phyloP scores from a whole-genome alignment of 768 basidiomycete genomes.

The Grammothele lineata region DNA sequence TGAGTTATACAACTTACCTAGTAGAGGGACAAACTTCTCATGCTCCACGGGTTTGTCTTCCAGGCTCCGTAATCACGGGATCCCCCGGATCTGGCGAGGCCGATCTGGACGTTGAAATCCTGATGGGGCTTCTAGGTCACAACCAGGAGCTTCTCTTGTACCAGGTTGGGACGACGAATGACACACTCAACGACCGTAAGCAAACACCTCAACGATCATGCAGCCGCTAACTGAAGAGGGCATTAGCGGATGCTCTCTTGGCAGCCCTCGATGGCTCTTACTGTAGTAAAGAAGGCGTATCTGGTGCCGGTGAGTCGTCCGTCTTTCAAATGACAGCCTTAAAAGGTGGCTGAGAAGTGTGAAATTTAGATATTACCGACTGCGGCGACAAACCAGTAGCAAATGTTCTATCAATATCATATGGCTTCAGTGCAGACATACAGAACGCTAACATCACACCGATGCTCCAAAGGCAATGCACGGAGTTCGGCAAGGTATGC shows the following conservation, averaged over 20 bases:
- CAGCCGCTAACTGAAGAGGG: no score
- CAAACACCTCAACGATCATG: no score
- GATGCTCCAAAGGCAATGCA: constrained; percentile 33
- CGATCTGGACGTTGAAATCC: constrained; percentile 35
- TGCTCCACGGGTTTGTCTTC: constrained; percentile 14
- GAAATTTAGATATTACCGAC: constrained; percentile 12
- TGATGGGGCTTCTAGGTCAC: constrained; percentile 40
- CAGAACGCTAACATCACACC: constrained; percentile 22
- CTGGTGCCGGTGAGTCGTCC: constrained; percentile 39
- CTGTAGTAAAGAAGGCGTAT: constrained; percentile 42
- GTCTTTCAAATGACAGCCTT: neutral
- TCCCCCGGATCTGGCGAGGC: constrained; percentile 38
- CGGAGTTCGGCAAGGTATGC: constrained; percentile 37
- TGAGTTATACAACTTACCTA: neutral
- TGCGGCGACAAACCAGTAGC: constrained; percentile 34
- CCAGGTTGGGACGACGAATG: constrained; percentile 15
- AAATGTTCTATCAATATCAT: constrained; percentile 38
- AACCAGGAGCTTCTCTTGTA: constrained; percentile 17
- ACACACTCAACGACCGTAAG: no score
- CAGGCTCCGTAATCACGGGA: no score
- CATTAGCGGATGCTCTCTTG: constrained; percentile 38
- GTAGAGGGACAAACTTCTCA: neutral
- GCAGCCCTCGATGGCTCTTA: constrained; percentile 40
- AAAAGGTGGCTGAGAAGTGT: neutral
- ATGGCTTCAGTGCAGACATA: constrained; percentile 9